Evolutionary conservation across 2,329 filamentous ascomycete species (phyloP).

Genomic region (Cryphonectria japonica): DNA sequence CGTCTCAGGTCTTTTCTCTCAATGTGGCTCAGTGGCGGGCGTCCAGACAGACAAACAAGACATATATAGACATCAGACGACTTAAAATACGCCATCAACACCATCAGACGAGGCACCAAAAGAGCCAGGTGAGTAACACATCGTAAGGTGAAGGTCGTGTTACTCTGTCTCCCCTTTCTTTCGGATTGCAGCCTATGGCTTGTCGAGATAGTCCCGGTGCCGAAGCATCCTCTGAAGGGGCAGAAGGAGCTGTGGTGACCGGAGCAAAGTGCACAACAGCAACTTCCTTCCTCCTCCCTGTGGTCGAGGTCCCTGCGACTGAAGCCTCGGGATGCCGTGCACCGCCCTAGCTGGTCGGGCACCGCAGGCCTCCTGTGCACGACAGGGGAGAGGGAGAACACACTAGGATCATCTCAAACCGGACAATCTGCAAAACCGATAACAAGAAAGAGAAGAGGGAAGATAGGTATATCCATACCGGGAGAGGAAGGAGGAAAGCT

Average conservation of each 20-base stretch:
- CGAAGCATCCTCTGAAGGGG: background rate
- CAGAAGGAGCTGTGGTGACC: background rate
- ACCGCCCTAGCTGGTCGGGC: background rate
- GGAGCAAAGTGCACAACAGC: background rate
- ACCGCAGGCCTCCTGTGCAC: constrained; percentile 1
- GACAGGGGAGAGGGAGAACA: background rate
- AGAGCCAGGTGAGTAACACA: background rate
- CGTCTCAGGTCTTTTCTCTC: background rate
- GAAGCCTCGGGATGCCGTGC: background rate
- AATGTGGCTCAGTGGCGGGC: background rate
- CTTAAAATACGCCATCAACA: background rate
- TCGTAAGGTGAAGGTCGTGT: background rate
- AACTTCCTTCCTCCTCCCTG: background rate
- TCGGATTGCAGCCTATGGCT: background rate
- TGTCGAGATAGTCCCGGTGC: background rate
- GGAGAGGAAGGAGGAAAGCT: background rate
- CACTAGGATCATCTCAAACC: background rate
- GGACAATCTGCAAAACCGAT: background rate
- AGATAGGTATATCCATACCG: background rate
- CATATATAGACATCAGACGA: background rate
- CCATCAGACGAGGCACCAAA: background rate
- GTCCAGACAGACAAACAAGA: background rate
- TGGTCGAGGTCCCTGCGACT: background rate
- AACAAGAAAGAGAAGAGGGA: background rate
- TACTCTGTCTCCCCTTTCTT: background rate